Evolutionary conservation across 1,139 yeast species (phyloP), one percentile per base, ranked within the genome.

Genomic region (Hyphopichia pseudoburtonii): DNA sequence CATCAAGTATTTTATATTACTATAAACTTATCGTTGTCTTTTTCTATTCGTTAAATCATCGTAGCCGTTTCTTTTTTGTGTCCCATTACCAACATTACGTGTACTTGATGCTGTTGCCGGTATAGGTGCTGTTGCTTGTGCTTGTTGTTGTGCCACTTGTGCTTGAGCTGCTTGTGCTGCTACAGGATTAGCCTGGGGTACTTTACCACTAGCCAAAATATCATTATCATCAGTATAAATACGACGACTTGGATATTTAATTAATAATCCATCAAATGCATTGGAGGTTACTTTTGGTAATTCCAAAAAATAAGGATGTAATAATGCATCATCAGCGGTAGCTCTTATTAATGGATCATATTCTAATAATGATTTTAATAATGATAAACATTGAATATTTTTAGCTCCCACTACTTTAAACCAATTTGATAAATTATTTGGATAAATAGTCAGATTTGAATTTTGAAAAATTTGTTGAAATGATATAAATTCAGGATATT

Each of bases 341-440:
- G 86, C 62, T 41, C 99, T 70, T 17, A 68, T 65, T n/a, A 81
- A 72, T 0, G 99, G 98, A 55, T 94, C 96, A 54, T 89, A 90
- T 39, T 76, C 83, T 30, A 94, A 60, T 31, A 94, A 60, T 27
- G 76, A 75, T 27, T 77, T 64, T 25, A 94, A 63, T 18, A 94
- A 65, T 38, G 78, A 75, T 22, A 85, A 69, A 37, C 96, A 89
- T 52, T 71, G 73, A 41, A 75, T 78, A 53, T 83, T 86, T 11
- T 78, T 68, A 1, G 87, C 88, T 11, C 94, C 94, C 27, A 86
- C 80, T 7, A 86, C 70, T 44, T 83, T 85, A 58, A 84, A 90
- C 98, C 98, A 92, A 16, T 81, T 79, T 32, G 78, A 77, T 30
- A 92, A 63, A 48, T 83, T 85, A 14, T 84, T 76, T 7, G 86